phyloP scores from a whole-genome alignment of 441 rosid genomes.

The Macaranga tanarius region DNA sequence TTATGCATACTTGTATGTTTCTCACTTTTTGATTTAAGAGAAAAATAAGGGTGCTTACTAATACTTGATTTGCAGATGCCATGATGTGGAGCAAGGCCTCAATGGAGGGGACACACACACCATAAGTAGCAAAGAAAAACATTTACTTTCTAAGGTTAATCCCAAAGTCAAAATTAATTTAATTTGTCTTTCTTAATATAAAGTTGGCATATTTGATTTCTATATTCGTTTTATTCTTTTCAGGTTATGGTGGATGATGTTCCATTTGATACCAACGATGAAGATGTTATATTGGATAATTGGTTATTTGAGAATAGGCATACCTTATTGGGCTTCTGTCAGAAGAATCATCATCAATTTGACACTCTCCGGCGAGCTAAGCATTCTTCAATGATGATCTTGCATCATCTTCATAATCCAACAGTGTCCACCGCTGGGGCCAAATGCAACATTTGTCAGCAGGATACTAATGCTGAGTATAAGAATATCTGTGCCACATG shows the following conservation, averaged over 20 bases:
- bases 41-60: neutral
- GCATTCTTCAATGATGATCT: constrained; percentile 79
- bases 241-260: constrained; percentile 48
- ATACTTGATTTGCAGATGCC: constrained; percentile 49
- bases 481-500: constrained; percentile 45
- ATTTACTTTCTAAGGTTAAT: constrained; percentile 52
- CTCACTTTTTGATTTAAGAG: neutral
- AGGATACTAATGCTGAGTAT: constrained; percentile 26
- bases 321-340: constrained; percentile 55
- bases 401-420: constrained; percentile 52
- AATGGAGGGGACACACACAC: constrained; percentile 34
- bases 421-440: constrained; percentile 10
- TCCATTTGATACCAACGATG: constrained; percentile 49
- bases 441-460: constrained; percentile 42
- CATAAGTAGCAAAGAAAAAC: constrained; percentile 43
- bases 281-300: constrained; percentile 42
- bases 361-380: constrained; percentile 75
- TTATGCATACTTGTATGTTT: neutral
- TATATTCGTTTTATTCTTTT: neutral
- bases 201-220: neutral
- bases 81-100: constrained; percentile 34
- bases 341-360: constrained; percentile 52
- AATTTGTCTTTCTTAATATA: neutral
- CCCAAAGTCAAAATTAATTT: constrained; percentile 16
- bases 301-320: constrained; percentile 56